phyloP scores from a whole-genome alignment of 441 rosid species.

The Sinapis alba region DNA sequence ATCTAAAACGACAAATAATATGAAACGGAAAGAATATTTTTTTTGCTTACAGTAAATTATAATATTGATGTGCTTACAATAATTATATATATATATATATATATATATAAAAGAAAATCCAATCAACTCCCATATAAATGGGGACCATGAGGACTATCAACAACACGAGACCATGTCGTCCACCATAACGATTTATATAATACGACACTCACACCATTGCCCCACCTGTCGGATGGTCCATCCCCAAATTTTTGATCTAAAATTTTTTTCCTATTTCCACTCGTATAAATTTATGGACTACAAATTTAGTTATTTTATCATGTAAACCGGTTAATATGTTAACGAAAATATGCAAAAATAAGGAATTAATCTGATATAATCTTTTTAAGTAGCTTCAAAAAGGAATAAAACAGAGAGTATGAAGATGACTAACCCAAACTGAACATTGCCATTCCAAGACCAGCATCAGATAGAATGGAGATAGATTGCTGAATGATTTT shows the following conservation, averaged over 20 bases:
- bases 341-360: constrained; percentile 13
- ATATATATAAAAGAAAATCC: neutral
- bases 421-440: constrained; percentile 67
- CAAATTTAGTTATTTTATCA: neutral
- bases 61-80: too few species aligned
- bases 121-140: constrained; percentile 34
- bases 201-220: constrained; percentile 34
- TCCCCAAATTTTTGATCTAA: neutral
- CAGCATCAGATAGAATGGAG: constrained; percentile 82
- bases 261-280: neutral
- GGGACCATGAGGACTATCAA: constrained; percentile 42
- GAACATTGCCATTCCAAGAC: constrained; percentile 98
- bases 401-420: constrained; percentile 24
- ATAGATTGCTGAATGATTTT: constrained; percentile 68
- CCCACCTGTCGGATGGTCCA: constrained; percentile 32
- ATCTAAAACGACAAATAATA: too few species aligned
- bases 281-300: neutral
- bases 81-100: neutral
- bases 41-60: neutral
- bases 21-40: too few species aligned
- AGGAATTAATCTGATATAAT: constrained; percentile 6
- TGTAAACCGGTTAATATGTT: constrained; percentile 20
- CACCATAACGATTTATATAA: constrained; percentile 46
- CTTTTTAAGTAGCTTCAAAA: neutral
- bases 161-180: constrained; percentile 52